Evolutionary conservation across 495 filamentous ascomycete genomes (phyloP), one percentile per base, ranked within the genome.

Genomic region (Talaromyces stipitatus): DNA sequence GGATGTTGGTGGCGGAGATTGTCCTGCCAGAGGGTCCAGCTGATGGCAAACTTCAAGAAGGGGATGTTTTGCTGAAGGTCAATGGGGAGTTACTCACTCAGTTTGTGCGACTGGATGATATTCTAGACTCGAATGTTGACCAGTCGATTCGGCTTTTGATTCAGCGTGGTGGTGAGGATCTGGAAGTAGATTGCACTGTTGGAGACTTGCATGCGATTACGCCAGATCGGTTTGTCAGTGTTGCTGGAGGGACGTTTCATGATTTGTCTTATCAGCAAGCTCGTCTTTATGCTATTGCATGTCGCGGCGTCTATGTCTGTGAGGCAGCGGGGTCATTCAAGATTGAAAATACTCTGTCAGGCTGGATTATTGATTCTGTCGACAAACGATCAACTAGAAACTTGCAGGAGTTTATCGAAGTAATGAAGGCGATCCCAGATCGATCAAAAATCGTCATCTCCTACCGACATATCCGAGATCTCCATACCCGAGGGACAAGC

Each of bases 181-280:
- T 97, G 29, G 85, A 95, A 67, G 82, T 97, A 27, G 87, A 92
- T 58, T 80, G 96, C 54, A 72, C 82, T 47, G 91, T 97, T 53
- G 92, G 90, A 38, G 88, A 99, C 65, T 78, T 99, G 55, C 95
- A 97, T 73, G 82, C 81, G 27, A 99, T 99, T 65, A 96, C 92
- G 8, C 94, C 94, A 6, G 92, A 97, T 69, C 87, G 92, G 53
- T 97, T 97, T 66, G 89, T 97, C 43, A 88, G 90, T 9, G 92
- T 97, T 22, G 88, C 90, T 50, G 95, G 94, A 27, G 94, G 84
- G 18, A 89, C 90, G 47, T 97, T 99, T 74, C 94, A 99, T 68
- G 79, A 95, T 66, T 78, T 97, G 14, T 99, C 94, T 0, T 99
- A 99, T 72, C 95, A 97, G 67, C 88, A 96, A 67, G 88, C 95